These are phyloP conservation scores for Zymoseptoria passerinii DNA, from an alignment of 2,329 filamentous ascomycete genomes.

Conservation along the genomic window DNA sequence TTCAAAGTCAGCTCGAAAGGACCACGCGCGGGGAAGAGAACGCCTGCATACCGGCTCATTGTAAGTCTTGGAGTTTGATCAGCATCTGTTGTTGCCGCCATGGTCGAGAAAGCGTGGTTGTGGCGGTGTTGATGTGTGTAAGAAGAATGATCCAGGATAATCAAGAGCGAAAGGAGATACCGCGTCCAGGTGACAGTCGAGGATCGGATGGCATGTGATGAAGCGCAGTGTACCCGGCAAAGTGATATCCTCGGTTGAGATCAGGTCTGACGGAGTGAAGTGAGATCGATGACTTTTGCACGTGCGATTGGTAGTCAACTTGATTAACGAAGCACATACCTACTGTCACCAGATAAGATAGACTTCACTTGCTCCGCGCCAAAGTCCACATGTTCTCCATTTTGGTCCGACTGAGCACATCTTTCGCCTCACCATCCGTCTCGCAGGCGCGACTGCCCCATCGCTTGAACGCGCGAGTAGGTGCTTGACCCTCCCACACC, in stretches of 20 bases:
- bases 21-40: too few relatives aligned
- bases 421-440: slow-evolving; percentile 79
- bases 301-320: neutral
- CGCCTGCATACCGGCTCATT: neutral
- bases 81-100: neutral
- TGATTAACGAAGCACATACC: neutral
- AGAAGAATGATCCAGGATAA: neutral
- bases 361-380: slow-evolving; percentile 54
- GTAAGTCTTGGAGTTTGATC: neutral
- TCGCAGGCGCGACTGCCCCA: slow-evolving; percentile 90
- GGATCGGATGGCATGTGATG: neutral
- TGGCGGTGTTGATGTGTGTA: neutral
- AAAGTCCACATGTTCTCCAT: slow-evolving; percentile 94
- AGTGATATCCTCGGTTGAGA: neutral
- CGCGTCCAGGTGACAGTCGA: neutral
- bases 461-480: slow-evolving; percentile 69
- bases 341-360: neutral
- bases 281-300: neutral
- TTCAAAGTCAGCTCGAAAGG: neutral
- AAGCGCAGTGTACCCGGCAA: too few relatives aligned
- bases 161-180: neutral
- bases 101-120: neutral
- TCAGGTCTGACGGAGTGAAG: neutral
- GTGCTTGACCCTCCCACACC: slow-evolving; percentile 86
- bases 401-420: slow-evolving; percentile 68